phyloP scores from a whole-genome alignment of 352 stramenopile species.

The Phytophthora syringae region DNA sequence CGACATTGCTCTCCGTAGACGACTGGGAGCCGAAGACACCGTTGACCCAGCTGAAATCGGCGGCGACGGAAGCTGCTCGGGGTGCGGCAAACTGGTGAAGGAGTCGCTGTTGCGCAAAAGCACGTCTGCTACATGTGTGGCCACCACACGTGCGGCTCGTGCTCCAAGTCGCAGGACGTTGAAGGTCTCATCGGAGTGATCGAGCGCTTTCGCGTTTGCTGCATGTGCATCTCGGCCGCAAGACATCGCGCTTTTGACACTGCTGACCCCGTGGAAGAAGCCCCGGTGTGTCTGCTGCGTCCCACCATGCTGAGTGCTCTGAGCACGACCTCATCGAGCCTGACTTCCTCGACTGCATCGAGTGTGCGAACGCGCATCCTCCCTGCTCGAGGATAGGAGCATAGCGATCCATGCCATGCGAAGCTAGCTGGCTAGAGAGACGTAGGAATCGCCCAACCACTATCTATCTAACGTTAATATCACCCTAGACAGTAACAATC shows the following conservation, averaged over 20 bases:
- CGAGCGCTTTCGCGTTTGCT: slow-evolving; percentile 47
- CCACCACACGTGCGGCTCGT: slow-evolving; percentile 42
- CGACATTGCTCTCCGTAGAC: slow-evolving; percentile 37
- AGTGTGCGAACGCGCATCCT: slow-evolving; percentile 10
- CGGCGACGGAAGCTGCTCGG: slow-evolving; percentile 34
- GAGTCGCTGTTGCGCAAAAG: slow-evolving; percentile 40
- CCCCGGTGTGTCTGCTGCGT: slow-evolving; percentile 21
- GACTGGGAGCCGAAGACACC: slow-evolving; percentile 34
- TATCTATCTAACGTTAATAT: slow-evolving; percentile 28
- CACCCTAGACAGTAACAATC: background rate
- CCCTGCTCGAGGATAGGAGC: slow-evolving; percentile 11
- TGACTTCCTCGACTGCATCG: slow-evolving; percentile 21
- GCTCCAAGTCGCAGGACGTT: slow-evolving; percentile 45
- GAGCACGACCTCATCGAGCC: slow-evolving; percentile 28
- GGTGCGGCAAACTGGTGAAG: slow-evolving; percentile 38
- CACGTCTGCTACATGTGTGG: slow-evolving; percentile 50
- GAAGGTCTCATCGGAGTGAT: slow-evolving; percentile 49
- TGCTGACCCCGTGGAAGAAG: slow-evolving; percentile 18
- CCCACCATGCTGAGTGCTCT: slow-evolving; percentile 25
- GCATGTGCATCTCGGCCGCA: slow-evolving; percentile 42
- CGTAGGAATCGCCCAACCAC: slow-evolving; percentile 16
- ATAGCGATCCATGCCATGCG: background rate
- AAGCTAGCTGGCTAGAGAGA: slow-evolving; percentile 15
- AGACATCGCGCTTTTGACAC: slow-evolving; percentile 41
- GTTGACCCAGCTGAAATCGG: slow-evolving; percentile 13